Percentiles rank a stretch among this genome's conserved stretches.
Conservation (phyloP, 768 basidiomycete genomes). For the Mycena rebaudengoi region DNA sequence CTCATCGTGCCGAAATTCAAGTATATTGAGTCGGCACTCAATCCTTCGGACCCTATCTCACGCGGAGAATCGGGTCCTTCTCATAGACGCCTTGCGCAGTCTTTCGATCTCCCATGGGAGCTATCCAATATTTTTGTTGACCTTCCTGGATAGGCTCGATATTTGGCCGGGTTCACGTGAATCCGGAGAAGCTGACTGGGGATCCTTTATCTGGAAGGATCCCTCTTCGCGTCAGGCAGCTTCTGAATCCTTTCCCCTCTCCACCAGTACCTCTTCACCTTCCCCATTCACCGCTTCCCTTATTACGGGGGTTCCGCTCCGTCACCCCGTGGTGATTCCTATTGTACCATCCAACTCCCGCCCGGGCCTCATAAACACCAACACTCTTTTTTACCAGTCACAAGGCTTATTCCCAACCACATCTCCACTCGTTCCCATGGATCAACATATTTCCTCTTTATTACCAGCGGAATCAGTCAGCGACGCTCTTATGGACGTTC, state of each 20-base stretch:
- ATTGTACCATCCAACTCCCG: background rate
- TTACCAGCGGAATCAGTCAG: background rate
- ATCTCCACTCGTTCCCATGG: background rate
- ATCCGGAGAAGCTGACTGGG: background rate
- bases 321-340: background rate
- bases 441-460: background rate
- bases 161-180: constrained; percentile 1
- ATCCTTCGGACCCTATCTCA: constrained; percentile 32
- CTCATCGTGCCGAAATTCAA: constrained; percentile 12
- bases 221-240: background rate
- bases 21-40: constrained; percentile 24
- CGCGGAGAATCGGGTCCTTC: constrained; percentile 18
- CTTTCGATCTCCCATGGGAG: constrained; percentile 6
- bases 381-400: background rate
- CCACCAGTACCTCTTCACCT: background rate
- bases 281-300: background rate
- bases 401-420: background rate
- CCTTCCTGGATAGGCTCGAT: background rate
- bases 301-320: background rate
- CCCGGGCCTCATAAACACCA: background rate
- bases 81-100: background rate
- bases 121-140: background rate
- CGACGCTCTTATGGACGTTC: background rate
- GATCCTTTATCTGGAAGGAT: constrained; percentile 2
- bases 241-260: background rate